phyloP scores from a whole-genome alignment of 139 green algal genomes.

The Zygnema circumcarinatum region DNA sequence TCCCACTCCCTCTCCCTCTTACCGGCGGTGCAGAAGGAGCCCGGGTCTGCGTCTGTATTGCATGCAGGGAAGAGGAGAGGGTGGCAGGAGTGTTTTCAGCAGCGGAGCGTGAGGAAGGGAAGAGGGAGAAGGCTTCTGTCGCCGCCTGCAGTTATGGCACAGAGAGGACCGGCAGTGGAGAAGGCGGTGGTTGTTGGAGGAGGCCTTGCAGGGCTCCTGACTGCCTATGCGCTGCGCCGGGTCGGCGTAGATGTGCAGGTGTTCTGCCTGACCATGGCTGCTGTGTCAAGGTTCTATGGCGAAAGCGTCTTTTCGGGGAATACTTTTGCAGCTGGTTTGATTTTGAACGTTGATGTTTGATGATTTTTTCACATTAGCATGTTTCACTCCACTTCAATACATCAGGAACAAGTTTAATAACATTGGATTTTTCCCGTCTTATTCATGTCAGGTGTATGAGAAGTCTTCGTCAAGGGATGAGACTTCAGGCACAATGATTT shows the following conservation, averaged over 20 bases:
- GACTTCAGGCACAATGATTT: conserved; percentile 5
- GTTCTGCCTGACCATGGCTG: conserved; percentile 6
- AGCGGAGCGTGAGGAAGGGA: too few species aligned
- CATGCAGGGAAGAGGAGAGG: too few species aligned
- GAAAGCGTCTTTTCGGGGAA: too few species aligned
- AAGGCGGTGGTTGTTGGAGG: conserved; percentile 40
- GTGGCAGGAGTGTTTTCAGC: too few species aligned
- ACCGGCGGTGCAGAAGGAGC: too few species aligned
- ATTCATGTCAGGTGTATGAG: conserved; percentile 42
- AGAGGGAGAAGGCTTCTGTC: too few species aligned
- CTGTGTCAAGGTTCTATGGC: conserved; percentile 5
- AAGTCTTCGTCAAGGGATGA: background rate
- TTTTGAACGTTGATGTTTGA: background rate
- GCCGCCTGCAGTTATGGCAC: too few species aligned
- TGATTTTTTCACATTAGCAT: background rate
- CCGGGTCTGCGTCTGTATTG: too few species aligned
- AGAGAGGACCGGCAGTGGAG: too few species aligned
- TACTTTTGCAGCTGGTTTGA: too few species aligned
- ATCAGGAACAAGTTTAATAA: conserved; percentile 48
- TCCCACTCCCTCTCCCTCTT: too few species aligned
- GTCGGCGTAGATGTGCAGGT: conserved; percentile 51
- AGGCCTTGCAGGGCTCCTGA: conserved; percentile 34
- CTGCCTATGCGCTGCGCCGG: conserved; percentile 39
- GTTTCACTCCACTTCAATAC: background rate
- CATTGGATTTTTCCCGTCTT: background rate